Evolutionary conservation across 2,329 filamentous ascomycete genomes (phyloP).

Genomic region (Botrytis fabae): DNA sequence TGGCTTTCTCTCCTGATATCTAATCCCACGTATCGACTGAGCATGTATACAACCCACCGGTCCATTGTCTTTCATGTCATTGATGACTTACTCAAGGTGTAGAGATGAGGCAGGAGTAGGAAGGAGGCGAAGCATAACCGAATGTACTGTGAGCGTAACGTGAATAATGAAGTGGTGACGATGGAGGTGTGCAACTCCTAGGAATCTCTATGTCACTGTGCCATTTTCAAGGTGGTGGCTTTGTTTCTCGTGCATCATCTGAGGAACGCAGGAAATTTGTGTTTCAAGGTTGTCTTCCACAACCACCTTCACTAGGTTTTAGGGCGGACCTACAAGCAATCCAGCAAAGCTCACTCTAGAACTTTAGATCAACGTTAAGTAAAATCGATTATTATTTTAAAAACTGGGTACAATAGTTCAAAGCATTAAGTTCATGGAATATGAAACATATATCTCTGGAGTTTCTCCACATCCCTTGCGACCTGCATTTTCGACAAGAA

Average conservation of each 20-base stretch:
- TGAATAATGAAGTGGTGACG: not conserved
- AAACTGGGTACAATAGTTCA: slow-evolving; percentile 9
- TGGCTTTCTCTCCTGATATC: not conserved
- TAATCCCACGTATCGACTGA: slow-evolving; percentile 3
- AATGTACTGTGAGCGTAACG: slow-evolving; percentile 1
- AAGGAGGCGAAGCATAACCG: slow-evolving; percentile 15
- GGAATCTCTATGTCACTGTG: slow-evolving; percentile 7
- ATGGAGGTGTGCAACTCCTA: not conserved
- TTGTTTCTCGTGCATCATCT: slow-evolving; percentile 15
- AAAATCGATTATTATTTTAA: slow-evolving; percentile 4
- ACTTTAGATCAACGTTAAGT: slow-evolving; percentile 20
- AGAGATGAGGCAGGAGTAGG: slow-evolving; percentile 2
- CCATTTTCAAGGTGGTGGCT: not conserved
- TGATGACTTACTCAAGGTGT: not conserved
- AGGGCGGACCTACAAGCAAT: not conserved
- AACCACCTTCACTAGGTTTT: not conserved
- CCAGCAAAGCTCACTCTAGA: slow-evolving; percentile 13
- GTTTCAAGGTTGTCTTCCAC: slow-evolving; percentile 16
- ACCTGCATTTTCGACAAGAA: slow-evolving; percentile 1
- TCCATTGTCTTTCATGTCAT: slow-evolving; percentile 1
- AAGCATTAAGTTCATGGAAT: not conserved
- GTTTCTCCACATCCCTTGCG: not conserved
- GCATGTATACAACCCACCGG: not conserved
- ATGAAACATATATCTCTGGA: slow-evolving; percentile 8
- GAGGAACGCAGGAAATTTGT: slow-evolving; percentile 19